These are phyloP conservation scores for Combretum micranthum DNA, from an alignment of 345 rosid genomes.

Conservation along the genomic window DNA sequence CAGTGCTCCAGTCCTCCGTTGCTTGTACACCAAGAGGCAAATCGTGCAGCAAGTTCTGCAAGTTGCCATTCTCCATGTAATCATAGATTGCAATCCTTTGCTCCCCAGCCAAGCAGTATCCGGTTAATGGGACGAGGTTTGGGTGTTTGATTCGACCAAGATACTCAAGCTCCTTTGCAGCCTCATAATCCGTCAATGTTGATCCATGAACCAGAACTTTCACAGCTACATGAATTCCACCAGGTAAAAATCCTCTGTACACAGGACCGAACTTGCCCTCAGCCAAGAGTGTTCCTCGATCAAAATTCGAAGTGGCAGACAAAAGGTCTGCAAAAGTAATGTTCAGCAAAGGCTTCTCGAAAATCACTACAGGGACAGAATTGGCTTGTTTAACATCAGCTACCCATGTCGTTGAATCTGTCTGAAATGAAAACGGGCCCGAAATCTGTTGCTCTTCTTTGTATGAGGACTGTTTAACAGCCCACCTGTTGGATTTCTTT, in stretches of 20 bases:
- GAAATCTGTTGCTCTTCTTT: constrained; percentile 74
- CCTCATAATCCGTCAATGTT: constrained; percentile 81
- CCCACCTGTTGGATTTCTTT: constrained; percentile 48
- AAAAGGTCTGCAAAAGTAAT: constrained; percentile 86
- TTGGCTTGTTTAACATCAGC: constrained; percentile 90
- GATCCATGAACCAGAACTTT: constrained; percentile 91
- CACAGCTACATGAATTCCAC: constrained; percentile 91
- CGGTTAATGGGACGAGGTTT: constrained; percentile 83
- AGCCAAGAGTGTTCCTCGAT: constrained; percentile 77
- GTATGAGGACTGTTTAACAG: constrained; percentile 48
- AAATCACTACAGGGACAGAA: constrained; percentile 64
- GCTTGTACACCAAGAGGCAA: constrained; percentile 75
- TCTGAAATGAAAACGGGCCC: constrained; percentile 83
- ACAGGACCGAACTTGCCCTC: constrained; percentile 95
- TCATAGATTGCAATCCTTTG: constrained; percentile 92
- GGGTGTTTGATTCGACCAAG: constrained; percentile 89
- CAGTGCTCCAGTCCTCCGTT: constrained; percentile 81
- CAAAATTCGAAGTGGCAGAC: constrained; percentile 81
- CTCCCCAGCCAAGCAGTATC: constrained; percentile 89
- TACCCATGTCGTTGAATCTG: constrained; percentile 90
- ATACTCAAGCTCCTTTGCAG: constrained; percentile 78
- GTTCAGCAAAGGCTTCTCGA: constrained; percentile 84
- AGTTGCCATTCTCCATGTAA: constrained; percentile 95
- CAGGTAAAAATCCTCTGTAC: constrained; percentile 82
- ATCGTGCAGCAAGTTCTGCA: constrained; percentile 83